phyloP scores from a whole-genome alignment of 192 early-diverging fungal genomes.

The Entrophospora sp. region DNA sequence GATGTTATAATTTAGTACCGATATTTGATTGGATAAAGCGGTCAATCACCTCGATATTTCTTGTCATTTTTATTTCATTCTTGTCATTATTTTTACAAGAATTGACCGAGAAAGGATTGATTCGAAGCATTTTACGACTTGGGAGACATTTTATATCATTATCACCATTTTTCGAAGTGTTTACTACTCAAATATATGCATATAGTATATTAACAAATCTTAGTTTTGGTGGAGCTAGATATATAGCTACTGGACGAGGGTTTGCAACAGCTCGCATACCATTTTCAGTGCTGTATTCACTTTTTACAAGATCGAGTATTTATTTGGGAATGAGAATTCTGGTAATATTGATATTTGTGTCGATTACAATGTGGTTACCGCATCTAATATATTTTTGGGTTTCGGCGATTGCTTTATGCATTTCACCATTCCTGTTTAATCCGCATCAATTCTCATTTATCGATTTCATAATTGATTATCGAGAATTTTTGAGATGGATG shows the following conservation, averaged over 20 bases:
- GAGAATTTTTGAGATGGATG: constrained; percentile 74
- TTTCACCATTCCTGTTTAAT: constrained; percentile 82
- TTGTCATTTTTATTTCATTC: constrained; percentile 75
- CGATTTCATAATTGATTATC: constrained; percentile 74
- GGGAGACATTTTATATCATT: constrained; percentile 76
- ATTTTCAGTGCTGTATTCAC: constrained; percentile 66
- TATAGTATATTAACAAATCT: constrained; percentile 74
- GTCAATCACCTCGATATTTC: constrained; percentile 69
- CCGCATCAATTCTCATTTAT: constrained; percentile 81
- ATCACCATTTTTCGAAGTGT: constrained; percentile 75
- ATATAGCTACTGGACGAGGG: constrained; percentile 78
- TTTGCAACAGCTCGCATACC: constrained; percentile 72
- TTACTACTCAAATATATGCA: constrained; percentile 80
- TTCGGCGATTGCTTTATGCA: constrained; percentile 60
- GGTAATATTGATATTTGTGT: constrained; percentile 64
- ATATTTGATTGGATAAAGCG: constrained; percentile 76
- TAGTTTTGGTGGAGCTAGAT: constrained; percentile 73
- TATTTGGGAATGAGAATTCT: constrained; percentile 65
- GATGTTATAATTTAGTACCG: constrained; percentile 65
- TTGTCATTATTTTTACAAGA: constrained; percentile 77
- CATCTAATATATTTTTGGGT: constrained; percentile 79
- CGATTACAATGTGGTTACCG: constrained; percentile 61
- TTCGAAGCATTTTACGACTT: constrained; percentile 56
- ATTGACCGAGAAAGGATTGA: constrained; percentile 75
- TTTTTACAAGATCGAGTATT: constrained; percentile 66